These are phyloP conservation scores for Arabis hirsuta DNA, from an alignment of 345 rosid species.

Conservation along the genomic window DNA sequence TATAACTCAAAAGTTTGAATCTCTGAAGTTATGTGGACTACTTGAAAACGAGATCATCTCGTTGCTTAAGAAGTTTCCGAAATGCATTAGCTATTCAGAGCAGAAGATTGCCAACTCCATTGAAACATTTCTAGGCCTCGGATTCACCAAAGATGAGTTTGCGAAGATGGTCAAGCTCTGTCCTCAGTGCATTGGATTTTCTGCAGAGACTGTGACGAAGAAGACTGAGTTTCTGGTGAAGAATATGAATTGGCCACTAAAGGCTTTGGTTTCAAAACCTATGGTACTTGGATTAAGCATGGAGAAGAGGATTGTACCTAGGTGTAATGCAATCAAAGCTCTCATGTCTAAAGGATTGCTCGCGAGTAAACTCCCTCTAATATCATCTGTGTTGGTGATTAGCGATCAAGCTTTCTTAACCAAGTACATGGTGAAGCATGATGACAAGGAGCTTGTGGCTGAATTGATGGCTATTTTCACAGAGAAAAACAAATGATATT, in stretches of 20 bases:
- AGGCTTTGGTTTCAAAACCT: background rate
- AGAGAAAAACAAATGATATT: background rate
- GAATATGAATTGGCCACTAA: background rate
- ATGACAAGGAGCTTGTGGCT: background rate
- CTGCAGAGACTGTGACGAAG: background rate
- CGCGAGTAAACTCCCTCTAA: background rate
- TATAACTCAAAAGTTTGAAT: constrained; percentile 11
- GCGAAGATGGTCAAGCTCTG: background rate
- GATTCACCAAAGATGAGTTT: no score
- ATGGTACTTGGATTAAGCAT: background rate
- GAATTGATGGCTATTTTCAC: constrained; percentile 22
- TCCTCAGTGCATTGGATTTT: background rate
- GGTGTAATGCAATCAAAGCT: constrained; percentile 24
- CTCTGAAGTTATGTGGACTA: constrained; percentile 18
- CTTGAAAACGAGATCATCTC: background rate
- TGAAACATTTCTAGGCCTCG: no score
- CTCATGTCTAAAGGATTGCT: constrained; percentile 34
- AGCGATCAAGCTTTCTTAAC: background rate
- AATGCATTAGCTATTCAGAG: constrained; percentile 19
- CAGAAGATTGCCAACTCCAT: background rate
- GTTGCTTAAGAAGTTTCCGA: background rate
- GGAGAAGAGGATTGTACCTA: constrained; percentile 8
- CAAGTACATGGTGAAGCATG: constrained; percentile 3
- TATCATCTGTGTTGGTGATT: constrained; percentile 1
- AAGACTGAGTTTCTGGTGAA: background rate